Evolutionary conservation across 768 basidiomycete genomes (phyloP).

Genomic region (Pleurotus eryngii): DNA sequence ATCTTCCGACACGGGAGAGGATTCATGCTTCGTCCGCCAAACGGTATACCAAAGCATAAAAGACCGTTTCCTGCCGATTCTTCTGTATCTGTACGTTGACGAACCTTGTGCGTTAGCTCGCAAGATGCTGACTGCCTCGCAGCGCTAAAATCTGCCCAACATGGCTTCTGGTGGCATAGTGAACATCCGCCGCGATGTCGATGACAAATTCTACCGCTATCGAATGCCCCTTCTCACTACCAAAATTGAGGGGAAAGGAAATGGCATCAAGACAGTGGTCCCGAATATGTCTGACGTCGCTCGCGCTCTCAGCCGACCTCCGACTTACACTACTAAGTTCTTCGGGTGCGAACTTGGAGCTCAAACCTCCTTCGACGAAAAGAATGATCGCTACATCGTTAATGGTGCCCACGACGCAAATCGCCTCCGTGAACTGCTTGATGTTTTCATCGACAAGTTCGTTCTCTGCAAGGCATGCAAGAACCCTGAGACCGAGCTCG

Average conservation of each 20-base stretch:
- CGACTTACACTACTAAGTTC: conserved; percentile 97
- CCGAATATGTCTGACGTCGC: conserved; percentile 99
- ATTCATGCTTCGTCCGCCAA: conserved; percentile 94
- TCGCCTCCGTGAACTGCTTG: conserved; percentile 92
- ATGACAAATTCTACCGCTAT: conserved; percentile 96
- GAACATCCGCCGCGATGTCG: conserved; percentile 94
- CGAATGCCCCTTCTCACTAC: conserved; percentile 94
- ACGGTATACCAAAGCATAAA: conserved; percentile 67
- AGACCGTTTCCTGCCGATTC: conserved; percentile 46
- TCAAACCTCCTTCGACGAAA: conserved; percentile 94
- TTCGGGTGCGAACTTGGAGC: conserved; percentile 99
- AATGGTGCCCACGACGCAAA: conserved; percentile 93
- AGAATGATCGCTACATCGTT: conserved; percentile 97
- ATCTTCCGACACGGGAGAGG: conserved; percentile 73
- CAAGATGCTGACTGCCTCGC: not conserved
- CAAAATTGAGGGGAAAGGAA: conserved; percentile 98
- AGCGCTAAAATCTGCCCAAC: conserved; percentile 72
- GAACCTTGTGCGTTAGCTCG: not conserved
- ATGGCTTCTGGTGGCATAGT: conserved; percentile 88
- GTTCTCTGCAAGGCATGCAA: conserved; percentile 97
- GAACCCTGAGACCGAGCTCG: conserved; percentile 96
- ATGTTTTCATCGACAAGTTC: conserved; percentile 97
- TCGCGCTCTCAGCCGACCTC: conserved; percentile 90
- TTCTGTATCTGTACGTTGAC: conserved; percentile 48
- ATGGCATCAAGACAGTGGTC: conserved; percentile 98